Evolutionary conservation across 192 early-diverging fungal species (phyloP).

Genomic region (Bifiguratus adelaidae): DNA sequence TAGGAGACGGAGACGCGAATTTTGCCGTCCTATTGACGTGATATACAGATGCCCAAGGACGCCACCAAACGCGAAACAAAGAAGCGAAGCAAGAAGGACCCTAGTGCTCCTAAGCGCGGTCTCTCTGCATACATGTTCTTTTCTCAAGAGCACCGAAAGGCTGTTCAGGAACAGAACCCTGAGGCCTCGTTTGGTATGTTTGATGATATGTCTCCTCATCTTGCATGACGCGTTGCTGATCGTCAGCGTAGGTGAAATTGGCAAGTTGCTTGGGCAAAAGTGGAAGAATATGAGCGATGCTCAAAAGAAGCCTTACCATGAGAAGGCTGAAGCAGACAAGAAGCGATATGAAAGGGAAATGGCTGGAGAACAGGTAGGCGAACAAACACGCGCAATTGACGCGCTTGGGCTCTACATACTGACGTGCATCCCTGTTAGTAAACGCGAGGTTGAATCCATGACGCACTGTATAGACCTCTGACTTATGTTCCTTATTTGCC

Average conservation of each 20-base stretch:
- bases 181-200: slow-evolving; percentile 54
- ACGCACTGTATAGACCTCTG: no score
- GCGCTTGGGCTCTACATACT: no score
- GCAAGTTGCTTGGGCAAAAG: slow-evolving; percentile 25
- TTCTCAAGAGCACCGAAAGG: slow-evolving; percentile 68
- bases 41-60: no score
- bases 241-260: slow-evolving; percentile 20
- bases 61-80: slow-evolving; percentile 35
- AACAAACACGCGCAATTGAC: no score
- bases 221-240: no score
- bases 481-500: no score
- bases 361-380: no score
- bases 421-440: no score
- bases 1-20: no score
- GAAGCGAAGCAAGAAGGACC: slow-evolving; percentile 96
- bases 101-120: slow-evolving; percentile 85
- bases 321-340: slow-evolving; percentile 23
- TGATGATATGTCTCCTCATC: no score
- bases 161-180: slow-evolving; percentile 76
- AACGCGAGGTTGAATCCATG: no score
- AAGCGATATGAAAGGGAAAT: slow-evolving; percentile 23
- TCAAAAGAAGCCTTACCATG: slow-evolving; percentile 18
- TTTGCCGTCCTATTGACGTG: no score
- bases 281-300: slow-evolving; percentile 19
- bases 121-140: slow-evolving; percentile 92